A percentile compares a stretch with the other conserved stretches of the same genome.
Conservation (phyloP, 176 grass and related monocot species). For the Oryza punctata region DNA sequence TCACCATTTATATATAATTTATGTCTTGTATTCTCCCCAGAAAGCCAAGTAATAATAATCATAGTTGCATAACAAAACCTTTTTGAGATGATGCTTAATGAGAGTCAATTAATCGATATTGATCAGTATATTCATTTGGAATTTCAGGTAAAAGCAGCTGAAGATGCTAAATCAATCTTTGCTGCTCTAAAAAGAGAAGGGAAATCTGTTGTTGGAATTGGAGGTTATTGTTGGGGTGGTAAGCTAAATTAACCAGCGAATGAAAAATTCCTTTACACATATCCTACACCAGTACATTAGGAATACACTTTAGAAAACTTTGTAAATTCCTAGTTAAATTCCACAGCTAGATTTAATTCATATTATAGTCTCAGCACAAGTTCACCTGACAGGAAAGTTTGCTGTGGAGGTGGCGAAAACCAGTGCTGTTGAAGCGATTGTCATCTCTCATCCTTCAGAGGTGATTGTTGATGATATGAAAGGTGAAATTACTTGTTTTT, state of each 20-base stretch:
- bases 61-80: not conserved
- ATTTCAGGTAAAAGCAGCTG: slow-evolving; percentile 22
- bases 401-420: slow-evolving; percentile 4
- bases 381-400: slow-evolving; percentile 3
- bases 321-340: not conserved
- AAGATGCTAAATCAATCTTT: slow-evolving; percentile 22
- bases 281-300: not conserved
- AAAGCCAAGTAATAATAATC: not conserved
- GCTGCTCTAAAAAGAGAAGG: not conserved
- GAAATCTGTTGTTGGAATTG: slow-evolving; percentile 5
- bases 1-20: not conserved
- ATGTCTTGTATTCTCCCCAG: not conserved
- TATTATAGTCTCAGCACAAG: not conserved
- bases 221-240: slow-evolving; percentile 40
- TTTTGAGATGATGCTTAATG: not conserved
- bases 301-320: not conserved
- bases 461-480: slow-evolving; percentile 11
- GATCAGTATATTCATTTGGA: not conserved
- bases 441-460: not conserved
- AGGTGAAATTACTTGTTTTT: not conserved
- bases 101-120: not conserved
- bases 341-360: not conserved
- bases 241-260: not conserved
- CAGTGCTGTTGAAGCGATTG: not conserved
- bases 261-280: not conserved